Conservation (phyloP, 2,329 filamentous ascomycete genomes). For the Zopfia rhizophila region DNA sequence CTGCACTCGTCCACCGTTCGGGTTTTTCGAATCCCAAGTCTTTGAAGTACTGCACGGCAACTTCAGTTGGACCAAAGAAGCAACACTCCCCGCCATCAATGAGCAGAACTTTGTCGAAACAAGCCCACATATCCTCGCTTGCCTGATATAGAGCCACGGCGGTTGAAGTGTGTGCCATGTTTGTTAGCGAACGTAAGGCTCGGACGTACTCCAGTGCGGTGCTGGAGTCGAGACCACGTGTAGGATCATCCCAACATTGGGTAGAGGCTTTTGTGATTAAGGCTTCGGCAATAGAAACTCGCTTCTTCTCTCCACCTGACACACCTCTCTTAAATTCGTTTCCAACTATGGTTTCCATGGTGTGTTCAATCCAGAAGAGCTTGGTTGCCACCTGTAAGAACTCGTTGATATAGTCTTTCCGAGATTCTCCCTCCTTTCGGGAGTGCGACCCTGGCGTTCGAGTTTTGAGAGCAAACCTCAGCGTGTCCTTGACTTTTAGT, state of each 20-base stretch:
- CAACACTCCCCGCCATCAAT: constrained; percentile 79
- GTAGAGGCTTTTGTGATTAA: constrained; percentile 47
- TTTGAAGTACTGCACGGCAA: constrained; percentile 71
- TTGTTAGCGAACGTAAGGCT: constrained; percentile 60
- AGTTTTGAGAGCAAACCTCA: constrained; percentile 63
- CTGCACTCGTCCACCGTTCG: constrained; percentile 64
- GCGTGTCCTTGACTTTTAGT: constrained; percentile 62
- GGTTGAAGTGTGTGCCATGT: constrained; percentile 58
- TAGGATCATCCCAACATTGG: constrained; percentile 63
- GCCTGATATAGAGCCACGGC: constrained; percentile 65
- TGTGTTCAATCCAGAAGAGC: constrained; percentile 74
- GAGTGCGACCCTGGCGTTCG: constrained; percentile 70
- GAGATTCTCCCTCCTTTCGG: constrained; percentile 67
- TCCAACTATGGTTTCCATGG: constrained; percentile 70
- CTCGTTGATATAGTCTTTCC: constrained; percentile 65
- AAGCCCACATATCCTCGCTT: constrained; percentile 20
- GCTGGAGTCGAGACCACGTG: constrained; percentile 38
- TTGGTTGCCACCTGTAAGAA: constrained; percentile 73
- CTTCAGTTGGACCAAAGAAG: constrained; percentile 70
- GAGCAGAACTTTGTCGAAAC: constrained; percentile 76
- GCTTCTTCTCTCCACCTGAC: constrained; percentile 66
- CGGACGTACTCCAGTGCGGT: constrained; percentile 65
- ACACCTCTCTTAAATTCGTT: constrained; percentile 67
- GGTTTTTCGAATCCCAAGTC: constrained; percentile 63
- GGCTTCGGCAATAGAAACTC: constrained; percentile 66